phyloP scores from a whole-genome alignment of 1,139 yeast genomes.

The Taphrina wiesneri region DNA sequence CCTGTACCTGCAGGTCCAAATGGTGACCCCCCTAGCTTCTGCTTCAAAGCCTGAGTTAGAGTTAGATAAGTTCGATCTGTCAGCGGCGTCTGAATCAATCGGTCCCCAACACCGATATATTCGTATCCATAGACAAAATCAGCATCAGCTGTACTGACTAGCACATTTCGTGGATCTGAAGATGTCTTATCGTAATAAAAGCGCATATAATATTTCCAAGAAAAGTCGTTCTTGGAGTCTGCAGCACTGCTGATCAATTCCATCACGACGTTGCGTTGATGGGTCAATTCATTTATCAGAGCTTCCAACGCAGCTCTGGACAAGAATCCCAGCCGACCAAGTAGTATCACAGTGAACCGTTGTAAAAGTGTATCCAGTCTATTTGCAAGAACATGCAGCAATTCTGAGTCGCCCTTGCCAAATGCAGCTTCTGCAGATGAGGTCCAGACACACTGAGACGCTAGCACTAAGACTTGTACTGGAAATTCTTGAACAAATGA shows the following conservation, averaged over 20 bases:
- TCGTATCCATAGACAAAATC: slow-evolving; percentile 71
- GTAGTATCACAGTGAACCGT: slow-evolving; percentile 45
- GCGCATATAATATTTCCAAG: slow-evolving; percentile 58
- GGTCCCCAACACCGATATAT: slow-evolving; percentile 73
- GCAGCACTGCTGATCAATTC: slow-evolving; percentile 42
- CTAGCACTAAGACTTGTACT: slow-evolving; percentile 59
- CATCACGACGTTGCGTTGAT: slow-evolving; percentile 55
- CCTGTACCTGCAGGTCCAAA: slow-evolving; percentile 99
- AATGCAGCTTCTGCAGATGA: slow-evolving; percentile 47
- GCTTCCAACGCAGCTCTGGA: slow-evolving; percentile 58
- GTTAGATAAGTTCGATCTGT: slow-evolving; percentile 65
- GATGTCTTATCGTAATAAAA: slow-evolving; percentile 46
- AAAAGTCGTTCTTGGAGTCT: slow-evolving; percentile 42
- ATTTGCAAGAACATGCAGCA: slow-evolving; percentile 36
- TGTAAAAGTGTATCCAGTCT: slow-evolving; percentile 41
- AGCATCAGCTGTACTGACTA: slow-evolving; percentile 58
- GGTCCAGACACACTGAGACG: slow-evolving; percentile 65
- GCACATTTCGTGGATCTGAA: slow-evolving; percentile 48
- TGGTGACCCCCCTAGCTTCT: slow-evolving; percentile 82
- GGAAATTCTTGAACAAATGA: slow-evolving; percentile 52
- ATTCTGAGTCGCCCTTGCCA: slow-evolving; percentile 17
- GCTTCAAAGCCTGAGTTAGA: slow-evolving; percentile 73
- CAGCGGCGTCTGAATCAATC: slow-evolving; percentile 76
- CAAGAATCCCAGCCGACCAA: slow-evolving; percentile 45
- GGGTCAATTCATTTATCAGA: slow-evolving; percentile 66